Base-by-base conservation (phyloP, 441 rosid genomes). In the Hura crepitans region DNA sequence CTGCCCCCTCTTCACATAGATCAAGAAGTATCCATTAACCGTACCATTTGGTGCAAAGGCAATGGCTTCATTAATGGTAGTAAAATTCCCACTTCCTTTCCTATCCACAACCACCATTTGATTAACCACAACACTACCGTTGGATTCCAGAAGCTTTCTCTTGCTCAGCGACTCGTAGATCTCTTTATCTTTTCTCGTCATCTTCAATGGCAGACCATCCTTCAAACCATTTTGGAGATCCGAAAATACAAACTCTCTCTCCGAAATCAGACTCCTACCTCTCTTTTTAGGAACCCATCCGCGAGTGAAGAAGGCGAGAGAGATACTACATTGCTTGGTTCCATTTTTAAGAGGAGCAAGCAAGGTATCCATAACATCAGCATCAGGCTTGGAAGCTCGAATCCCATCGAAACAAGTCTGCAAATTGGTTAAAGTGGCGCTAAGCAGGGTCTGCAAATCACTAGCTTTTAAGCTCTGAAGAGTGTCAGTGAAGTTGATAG, bases 381-480 rank as follows among this genome's bases (percentile, higher is more conserved):
- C 65, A 18, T 53, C 70, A 3, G 79, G 49, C 15, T 66, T 72
- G 0, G 75, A 43, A 4, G 50, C 62, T n/a, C 68, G 71, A 65
- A 82, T 56, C 65, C 82, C 80, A 59, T 87, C 90, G 2, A 82
- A 54, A 39, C 93, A 86, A 2, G 93, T 86, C 65, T 86, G 78
- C 30, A 75, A 67, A 67, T 89, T 86, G 2, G 93, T 89, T 62
- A 91, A 69, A 28, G 83, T 74, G 23, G 95, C 91, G 9, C 90
- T 86, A 3, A 90, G 85, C 23, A 81, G 42, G 11, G 86, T 76
- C 46, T 82, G 86, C 33, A 76, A 18, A 60, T 86, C 85, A 39
- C 66, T 71, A 37, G 84, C 84, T 54, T 72, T 43, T 49, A 59
- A 37, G 50, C 56, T 47, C 15, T 75, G 73, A 2, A 85, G 72